Percentiles rank a stretch among this genome's conserved stretches.
Conservation (phyloP, 805 yeast species). For the Saccharomycopsis javanensis region DNA sequence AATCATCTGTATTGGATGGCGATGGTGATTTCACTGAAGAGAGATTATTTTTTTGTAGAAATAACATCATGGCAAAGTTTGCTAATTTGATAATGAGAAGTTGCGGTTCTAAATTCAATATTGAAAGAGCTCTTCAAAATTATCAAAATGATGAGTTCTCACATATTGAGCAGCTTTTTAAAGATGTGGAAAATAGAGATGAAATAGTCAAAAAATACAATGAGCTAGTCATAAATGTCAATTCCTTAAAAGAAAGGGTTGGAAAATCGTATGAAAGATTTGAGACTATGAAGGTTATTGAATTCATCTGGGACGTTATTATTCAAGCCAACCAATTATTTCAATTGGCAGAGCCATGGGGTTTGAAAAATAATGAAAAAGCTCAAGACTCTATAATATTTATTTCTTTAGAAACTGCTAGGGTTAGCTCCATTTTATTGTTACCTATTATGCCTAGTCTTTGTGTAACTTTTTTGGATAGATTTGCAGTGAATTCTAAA, state of each 20-base stretch:
- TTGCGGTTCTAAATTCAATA: slow-evolving; percentile 59
- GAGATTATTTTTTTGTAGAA: slow-evolving; percentile 42
- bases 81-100: slow-evolving; percentile 71
- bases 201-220: background rate
- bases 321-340: slow-evolving; percentile 56
- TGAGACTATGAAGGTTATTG: slow-evolving; percentile 47
- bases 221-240: slow-evolving; percentile 27
- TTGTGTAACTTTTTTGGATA: slow-evolving; percentile 45
- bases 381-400: slow-evolving; percentile 49
- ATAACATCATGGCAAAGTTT: slow-evolving; percentile 67
- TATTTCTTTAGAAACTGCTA: slow-evolving; percentile 57
- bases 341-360: slow-evolving; percentile 75
- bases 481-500: slow-evolving; percentile 42
- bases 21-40: slow-evolving; percentile 75
- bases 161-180: background rate
- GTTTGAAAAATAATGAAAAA: slow-evolving; percentile 24
- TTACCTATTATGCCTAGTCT: slow-evolving; percentile 69
- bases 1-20: slow-evolving; percentile 60
- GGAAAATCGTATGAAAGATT: slow-evolving; percentile 35
- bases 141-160: background rate
- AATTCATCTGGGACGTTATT: slow-evolving; percentile 48
- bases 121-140: slow-evolving; percentile 35
- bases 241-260: slow-evolving; percentile 32
- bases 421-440: slow-evolving; percentile 57
- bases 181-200: background rate